These are phyloP conservation scores for Mycena indigotica DNA, from an alignment of 768 basidiomycete genomes.

Conservation along the genomic window DNA sequence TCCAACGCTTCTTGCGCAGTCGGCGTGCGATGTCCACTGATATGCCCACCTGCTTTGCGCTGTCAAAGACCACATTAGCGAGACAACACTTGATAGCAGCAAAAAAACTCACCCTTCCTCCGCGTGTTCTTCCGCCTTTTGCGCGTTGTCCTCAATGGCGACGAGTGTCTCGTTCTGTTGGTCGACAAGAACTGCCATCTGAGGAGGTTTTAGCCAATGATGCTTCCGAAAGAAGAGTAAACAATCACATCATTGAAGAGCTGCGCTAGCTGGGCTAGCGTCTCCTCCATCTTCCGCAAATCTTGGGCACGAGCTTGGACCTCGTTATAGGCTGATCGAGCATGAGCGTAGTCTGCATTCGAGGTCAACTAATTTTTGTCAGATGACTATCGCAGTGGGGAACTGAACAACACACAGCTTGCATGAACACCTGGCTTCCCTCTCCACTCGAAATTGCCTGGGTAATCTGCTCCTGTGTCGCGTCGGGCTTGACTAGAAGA, in stretches of 20 bases:
- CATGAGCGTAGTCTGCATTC: conserved; percentile 83
- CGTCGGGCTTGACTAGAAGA: conserved; percentile 77
- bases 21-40: conserved; percentile 67
- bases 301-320: conserved; percentile 89
- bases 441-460: conserved; percentile 68
- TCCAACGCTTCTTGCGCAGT: conserved; percentile 83
- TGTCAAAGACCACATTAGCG: conserved; percentile 29
- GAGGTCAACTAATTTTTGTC: conserved; percentile 61
- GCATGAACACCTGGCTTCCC: conserved; percentile 73
- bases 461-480: conserved; percentile 77
- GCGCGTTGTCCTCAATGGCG: conserved; percentile 63
- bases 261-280: conserved; percentile 85
- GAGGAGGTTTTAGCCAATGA: conserved; percentile 4
- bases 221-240: conserved; percentile 1
- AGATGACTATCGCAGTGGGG: background rate
- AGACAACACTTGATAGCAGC: background rate
- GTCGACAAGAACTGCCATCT: conserved; percentile 80
- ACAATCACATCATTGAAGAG: conserved; percentile 76
- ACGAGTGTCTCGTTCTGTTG: conserved; percentile 80
- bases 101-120: conserved; percentile 60
- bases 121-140: conserved; percentile 66
- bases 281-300: conserved; percentile 81
- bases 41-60: conserved; percentile 60
- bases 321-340: conserved; percentile 80
- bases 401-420: conserved; percentile 51